Evolutionary conservation across 228 moss, liverwort and hornwort genomes (phyloP), one percentile per base, ranked within the genome.

Genomic region (Sphagnum fallax): DNA sequence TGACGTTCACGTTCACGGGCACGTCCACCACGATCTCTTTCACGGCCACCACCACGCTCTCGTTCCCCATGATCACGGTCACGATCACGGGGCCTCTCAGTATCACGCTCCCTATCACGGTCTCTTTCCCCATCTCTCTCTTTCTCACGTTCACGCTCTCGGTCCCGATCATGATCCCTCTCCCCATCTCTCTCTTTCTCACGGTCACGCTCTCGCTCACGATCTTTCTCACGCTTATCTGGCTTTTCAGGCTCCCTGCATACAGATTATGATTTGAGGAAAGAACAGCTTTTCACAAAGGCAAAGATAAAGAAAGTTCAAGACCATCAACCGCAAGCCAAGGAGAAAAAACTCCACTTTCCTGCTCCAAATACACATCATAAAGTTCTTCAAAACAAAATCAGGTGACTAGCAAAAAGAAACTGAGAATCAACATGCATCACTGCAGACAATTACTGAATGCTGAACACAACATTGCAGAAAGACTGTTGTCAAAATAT

Each of bases 221-320:
- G 85, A 52, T 92, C 95, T 69, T 85, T 89, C 61, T 96, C 95
- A 52, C 92, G 95, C 68, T 92, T 96, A 0, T 91, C 92, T 51
- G 81, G 86, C 75, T 92, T 96, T 18, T 89, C 92, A 73, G 86
- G 80, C 75, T 96, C 95, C 81, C 92, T 92, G 70, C 11, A 55
- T 8, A 55, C 9, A 8, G 9, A 55, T 55, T 55, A 12, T 12
- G 8, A 55, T 12, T 6, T 55, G 12, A 55, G 55, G 9, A 8
- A 8, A 8, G 3, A 32, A 32, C 32, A 32, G 2, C 32, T 32
- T 32, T 32, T 32, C 32, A 32, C 32, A 32, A 32, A 32, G 32
- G 32, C 32, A 32, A 1, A 32, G 32, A 32, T 32, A 32, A 32
- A 32, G 32, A 55, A 32, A 32, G 32, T 32, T 32, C 32, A 32